Conservation (phyloP, 768 basidiomycete species). For the Terana coerulea region DNA sequence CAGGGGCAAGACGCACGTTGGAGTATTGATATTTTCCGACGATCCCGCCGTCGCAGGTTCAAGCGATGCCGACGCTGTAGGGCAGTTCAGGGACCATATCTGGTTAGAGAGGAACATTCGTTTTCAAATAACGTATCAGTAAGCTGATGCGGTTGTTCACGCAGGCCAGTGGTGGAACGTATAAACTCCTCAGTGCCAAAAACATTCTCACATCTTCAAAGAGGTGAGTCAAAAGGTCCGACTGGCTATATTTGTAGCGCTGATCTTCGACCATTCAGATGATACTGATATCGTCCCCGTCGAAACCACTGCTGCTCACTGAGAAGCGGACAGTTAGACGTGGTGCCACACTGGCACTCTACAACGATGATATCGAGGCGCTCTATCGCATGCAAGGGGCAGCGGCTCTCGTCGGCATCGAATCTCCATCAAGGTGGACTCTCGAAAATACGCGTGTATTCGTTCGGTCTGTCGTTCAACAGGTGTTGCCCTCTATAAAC, state of each 20-base stretch:
- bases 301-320: conserved; percentile 18
- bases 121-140: background rate
- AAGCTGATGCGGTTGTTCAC: too few species aligned
- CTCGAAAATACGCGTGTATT: background rate
- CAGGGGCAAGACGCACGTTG: conserved; percentile 29
- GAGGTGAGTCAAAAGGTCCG: conserved; percentile 31
- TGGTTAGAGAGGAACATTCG: background rate
- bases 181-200: conserved; percentile 35
- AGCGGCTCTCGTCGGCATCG: background rate
- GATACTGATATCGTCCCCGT: conserved; percentile 16
- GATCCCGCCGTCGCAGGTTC: background rate
- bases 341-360: conserved; percentile 12
- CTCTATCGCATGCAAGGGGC: conserved; percentile 4
- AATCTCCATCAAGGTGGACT: background rate
- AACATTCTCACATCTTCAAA: conserved; percentile 38
- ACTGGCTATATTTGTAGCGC: background rate
- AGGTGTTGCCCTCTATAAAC: background rate
- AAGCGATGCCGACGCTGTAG: background rate
- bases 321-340: conserved; percentile 16
- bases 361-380: conserved; percentile 14
- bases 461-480: background rate
- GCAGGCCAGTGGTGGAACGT: conserved; percentile 32
- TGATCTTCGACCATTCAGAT: too few species aligned
- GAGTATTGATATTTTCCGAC: conserved; percentile 26
- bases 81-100: conserved; percentile 7